Base-by-base conservation (phyloP, 306 rosid species). In the Trifolium subterraneum region DNA sequence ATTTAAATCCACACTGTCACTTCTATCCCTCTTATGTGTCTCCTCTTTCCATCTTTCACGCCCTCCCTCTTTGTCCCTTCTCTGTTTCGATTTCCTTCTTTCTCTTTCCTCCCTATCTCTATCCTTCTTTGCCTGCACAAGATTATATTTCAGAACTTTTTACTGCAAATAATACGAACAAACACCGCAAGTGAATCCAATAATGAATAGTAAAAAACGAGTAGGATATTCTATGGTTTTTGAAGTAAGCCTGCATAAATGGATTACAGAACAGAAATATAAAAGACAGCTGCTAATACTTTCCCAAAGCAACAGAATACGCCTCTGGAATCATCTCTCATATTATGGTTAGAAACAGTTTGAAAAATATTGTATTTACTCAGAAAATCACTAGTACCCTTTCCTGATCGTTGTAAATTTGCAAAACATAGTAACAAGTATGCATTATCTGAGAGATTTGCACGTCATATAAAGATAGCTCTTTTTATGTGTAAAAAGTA, bases 81-180 rank as follows among this genome's bases (percentile, higher is more conserved):
- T 89, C 19, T 89, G 95, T 84, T 88, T 93, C 25, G 25, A 55
- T 82, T 87, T 91, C 78, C 87, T 88, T 74, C 80, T 85, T 33
- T 91, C 97, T 70, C 87, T 86, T 35, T 93, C 96, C 77, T 90
- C 96, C 74, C 89, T 89, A 60, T 93, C 98, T 62, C 86, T 93
- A 58, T 89, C 97, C 86, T 84, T 89, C 80, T 88, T 89, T 18
- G 81, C 87, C 97, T 91, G 84, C 72, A 85, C 81, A 81, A 64
- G 71, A 70, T 54, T 56, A 69, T 29, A 39, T 50, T 27, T 83
- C 70, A 56, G 69, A 73, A 31, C 42, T 50, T 13, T 68, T 50
- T 20, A 64, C 41, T 48, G 47, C 16, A 31, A 56, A 75, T 45
- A 66, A 58, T 13, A 27, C 64, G 3, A 50, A 16, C 63, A 11